A percentile compares a stretch with the other conserved stretches of the same genome.
These are phyloP conservation scores for Colletotrichum tanaceti DNA, from an alignment of 2,329 filamentous ascomycete genomes.

Conservation along the genomic window DNA sequence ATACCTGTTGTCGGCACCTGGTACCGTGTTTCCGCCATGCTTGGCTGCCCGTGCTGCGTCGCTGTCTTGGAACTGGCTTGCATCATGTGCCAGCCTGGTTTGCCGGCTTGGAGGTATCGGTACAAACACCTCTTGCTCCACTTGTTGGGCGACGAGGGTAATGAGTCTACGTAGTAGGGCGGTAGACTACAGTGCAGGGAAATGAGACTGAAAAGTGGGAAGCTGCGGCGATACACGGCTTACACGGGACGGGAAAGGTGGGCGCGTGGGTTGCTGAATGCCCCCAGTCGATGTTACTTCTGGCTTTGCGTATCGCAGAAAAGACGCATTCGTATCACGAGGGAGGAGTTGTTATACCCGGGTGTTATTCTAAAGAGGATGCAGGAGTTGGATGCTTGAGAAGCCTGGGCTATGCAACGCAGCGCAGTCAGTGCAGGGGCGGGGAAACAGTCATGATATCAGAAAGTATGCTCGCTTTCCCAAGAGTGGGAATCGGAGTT, in stretches of 20 bases:
- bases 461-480: not conserved
- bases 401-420: slow-evolving; percentile 2
- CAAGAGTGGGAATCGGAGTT: slow-evolving; percentile 8
- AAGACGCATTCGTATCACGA: not conserved
- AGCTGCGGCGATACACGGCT: slow-evolving; percentile 12
- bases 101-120: slow-evolving; percentile 37
- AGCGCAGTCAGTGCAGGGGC: not conserved
- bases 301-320: slow-evolving; percentile 3
- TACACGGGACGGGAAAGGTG: slow-evolving; percentile 1
- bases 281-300: slow-evolving; percentile 12
- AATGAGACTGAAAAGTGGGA: slow-evolving; percentile 7
- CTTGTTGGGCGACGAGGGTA: slow-evolving; percentile 19
- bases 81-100: slow-evolving; percentile 34
- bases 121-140: slow-evolving; percentile 1
- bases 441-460: not conserved
- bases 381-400: not conserved
- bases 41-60: slow-evolving; percentile 23
- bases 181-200: not conserved
- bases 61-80: slow-evolving; percentile 38
- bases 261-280: not conserved
- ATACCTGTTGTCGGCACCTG: slow-evolving; percentile 39
- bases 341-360: not conserved
- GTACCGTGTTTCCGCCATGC: slow-evolving; percentile 39
- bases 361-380: slow-evolving; percentile 4
- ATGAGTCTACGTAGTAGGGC: not conserved